Evolutionary conservation across 2,329 filamentous ascomycete genomes (phyloP).

Genomic region (Monosporascus sp.): DNA sequence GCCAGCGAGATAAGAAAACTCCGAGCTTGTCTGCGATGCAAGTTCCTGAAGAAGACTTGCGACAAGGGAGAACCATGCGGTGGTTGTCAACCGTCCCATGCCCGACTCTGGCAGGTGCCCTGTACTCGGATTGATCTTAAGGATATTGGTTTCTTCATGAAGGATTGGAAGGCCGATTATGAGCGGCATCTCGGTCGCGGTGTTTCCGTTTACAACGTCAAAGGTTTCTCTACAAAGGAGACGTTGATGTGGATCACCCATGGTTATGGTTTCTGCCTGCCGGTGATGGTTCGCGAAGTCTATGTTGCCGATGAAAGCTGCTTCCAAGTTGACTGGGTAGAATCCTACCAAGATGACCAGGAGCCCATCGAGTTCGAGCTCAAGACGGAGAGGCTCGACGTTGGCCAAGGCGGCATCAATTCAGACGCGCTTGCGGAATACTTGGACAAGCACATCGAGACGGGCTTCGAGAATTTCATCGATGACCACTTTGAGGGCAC

Average conservation of each 20-base stretch:
- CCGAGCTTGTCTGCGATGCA: constrained; percentile 88
- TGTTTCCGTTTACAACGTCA: constrained; percentile 92
- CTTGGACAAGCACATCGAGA: constrained; percentile 90
- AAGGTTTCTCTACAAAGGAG: constrained; percentile 68
- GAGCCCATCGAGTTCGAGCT: constrained; percentile 78
- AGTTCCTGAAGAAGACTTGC: constrained; percentile 98
- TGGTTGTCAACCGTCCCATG: constrained; percentile 92
- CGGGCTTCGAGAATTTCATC: constrained; percentile 86
- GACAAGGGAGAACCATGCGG: constrained; percentile 96
- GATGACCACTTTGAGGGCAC: constrained; percentile 96
- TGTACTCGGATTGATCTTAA: constrained; percentile 98
- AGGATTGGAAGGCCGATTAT: constrained; percentile 97
- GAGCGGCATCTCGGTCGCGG: constrained; percentile 83
- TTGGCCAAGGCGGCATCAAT: constrained; percentile 83
- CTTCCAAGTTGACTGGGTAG: constrained; percentile 91
- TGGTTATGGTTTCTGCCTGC: constrained; percentile 88
- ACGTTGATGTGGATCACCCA: constrained; percentile 87
- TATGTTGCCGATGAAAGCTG: constrained; percentile 88
- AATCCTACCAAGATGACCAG: constrained; percentile 63
- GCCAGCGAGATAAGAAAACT: constrained; percentile 95
- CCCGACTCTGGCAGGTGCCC: constrained; percentile 92
- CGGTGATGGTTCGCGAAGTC: constrained; percentile 89
- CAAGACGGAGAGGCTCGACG: constrained; percentile 81
- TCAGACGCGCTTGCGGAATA: constrained; percentile 80
- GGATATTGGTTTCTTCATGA: constrained; percentile 98